Evolutionary conservation across 768 basidiomycete genomes (phyloP).

Genomic region (Lactarius evosmus): DNA sequence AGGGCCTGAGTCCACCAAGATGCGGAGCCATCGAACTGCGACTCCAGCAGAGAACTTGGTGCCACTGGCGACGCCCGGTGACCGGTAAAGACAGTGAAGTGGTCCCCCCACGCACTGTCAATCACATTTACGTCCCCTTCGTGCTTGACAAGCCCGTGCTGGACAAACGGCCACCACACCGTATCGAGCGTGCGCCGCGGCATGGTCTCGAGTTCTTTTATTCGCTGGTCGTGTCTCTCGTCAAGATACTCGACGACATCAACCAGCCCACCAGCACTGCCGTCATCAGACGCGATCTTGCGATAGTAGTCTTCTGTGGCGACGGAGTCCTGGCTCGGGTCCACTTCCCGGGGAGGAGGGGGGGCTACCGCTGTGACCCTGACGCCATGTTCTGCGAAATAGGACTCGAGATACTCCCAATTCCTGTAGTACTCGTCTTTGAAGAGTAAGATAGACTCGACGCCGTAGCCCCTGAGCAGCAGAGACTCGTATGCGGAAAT

Average conservation of each 20-base stretch:
- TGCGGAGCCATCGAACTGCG: constrained; percentile 86
- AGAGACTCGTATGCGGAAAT: constrained; percentile 93
- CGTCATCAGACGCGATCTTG: constrained; percentile 39
- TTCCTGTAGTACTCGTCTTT: constrained; percentile 86
- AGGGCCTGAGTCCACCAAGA: constrained; percentile 98
- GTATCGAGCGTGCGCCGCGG: constrained; percentile 68
- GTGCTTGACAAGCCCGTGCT: constrained; percentile 69
- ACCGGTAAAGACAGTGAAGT: constrained; percentile 68
- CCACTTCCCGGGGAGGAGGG: constrained; percentile 52
- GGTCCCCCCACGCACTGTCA: constrained; percentile 85
- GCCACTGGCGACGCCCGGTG: constrained; percentile 26
- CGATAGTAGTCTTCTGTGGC: constrained; percentile 74
- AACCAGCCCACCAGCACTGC: constrained; percentile 41
- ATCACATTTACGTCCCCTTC: constrained; percentile 82
- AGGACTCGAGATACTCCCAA: constrained; percentile 72
- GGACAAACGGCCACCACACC: constrained; percentile 98
- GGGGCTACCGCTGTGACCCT: constrained; percentile 51
- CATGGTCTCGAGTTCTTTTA: constrained; percentile 77
- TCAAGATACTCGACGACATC: constrained; percentile 59
- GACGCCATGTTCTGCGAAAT: constrained; percentile 72
- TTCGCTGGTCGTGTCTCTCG: constrained; percentile 54
- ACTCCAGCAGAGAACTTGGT: constrained; percentile 43
- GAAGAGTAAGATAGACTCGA: constrained; percentile 83
- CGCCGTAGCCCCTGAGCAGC: constrained; percentile 80
- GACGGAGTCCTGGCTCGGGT: constrained; percentile 45